Percentiles rank a stretch among this genome's conserved stretches.
phyloP scores from a whole-genome alignment of 75 land plant genomes.

The Azolla pinnata region DNA sequence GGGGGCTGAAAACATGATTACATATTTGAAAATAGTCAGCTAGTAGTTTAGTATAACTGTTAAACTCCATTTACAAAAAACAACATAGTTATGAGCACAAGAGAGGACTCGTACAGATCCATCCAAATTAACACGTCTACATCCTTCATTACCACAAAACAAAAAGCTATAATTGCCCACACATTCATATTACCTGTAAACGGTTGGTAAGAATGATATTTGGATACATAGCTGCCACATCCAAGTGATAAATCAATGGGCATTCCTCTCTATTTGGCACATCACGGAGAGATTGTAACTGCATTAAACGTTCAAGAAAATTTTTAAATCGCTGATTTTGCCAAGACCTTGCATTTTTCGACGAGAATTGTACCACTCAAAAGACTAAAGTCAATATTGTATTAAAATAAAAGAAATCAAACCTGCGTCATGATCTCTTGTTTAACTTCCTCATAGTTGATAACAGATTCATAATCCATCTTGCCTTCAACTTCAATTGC shows the following conservation, averaged over 20 bases:
- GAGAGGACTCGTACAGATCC: neutral
- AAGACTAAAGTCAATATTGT: no score
- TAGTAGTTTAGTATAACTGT: no score
- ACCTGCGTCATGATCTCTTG: constrained; percentile 71
- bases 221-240: constrained; percentile 99
- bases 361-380: no score
- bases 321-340: no score
- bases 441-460: constrained; percentile 86
- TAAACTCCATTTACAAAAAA: neutral
- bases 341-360: no score
- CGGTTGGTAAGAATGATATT: constrained; percentile 98
- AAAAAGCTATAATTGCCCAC: no score
- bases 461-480: constrained; percentile 66
- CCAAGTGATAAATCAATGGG: constrained; percentile 94
- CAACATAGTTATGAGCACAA: neutral
- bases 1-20: constrained; percentile 55
- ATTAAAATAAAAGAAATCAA: no score
- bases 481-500: constrained; percentile 95
- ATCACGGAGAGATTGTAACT: constrained; percentile 67
- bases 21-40: no score
- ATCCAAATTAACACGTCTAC: no score
- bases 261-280: constrained; percentile 76
- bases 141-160: no score
- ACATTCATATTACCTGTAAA: constrained; percentile 79
- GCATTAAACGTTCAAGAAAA: constrained; percentile 9